A percentile compares a stretch with the other conserved stretches of the same genome.
Evolutionary conservation across 257 asterid species (phyloP).

Genomic region (Scutellaria galericulata): DNA sequence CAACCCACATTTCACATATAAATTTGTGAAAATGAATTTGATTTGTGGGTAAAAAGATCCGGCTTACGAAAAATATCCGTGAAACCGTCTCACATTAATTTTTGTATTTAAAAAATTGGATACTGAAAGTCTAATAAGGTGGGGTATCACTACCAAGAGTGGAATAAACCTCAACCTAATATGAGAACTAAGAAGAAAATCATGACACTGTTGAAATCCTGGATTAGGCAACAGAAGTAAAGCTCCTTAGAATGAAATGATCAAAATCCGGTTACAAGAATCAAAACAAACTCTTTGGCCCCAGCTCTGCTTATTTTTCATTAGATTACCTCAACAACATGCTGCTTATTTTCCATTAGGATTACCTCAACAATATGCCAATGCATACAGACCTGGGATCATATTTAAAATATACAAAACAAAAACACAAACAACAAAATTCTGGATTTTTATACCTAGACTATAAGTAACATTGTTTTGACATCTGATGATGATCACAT

Average conservation of each 20-base stretch:
- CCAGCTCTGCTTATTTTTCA: background rate
- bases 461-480: background rate
- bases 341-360: conserved; percentile 2
- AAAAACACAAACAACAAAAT: background rate
- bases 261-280: conserved; percentile 4
- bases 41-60: too few relatives aligned
- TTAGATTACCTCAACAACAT: background rate
- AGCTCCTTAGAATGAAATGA: too few relatives aligned
- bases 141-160: too few relatives aligned
- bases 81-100: too few relatives aligned
- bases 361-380: background rate
- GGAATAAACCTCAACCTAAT: background rate
- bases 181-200: background rate
- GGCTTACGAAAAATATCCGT: too few relatives aligned
- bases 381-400: background rate
- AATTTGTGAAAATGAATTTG: too few relatives aligned
- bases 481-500: conserved; percentile 9
- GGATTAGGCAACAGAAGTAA: too few relatives aligned
- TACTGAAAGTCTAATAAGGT: too few relatives aligned
- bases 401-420: background rate
- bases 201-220: background rate
- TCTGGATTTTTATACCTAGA: conserved; percentile 1
- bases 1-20: too few relatives aligned
- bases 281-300: background rate
- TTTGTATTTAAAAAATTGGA: too few relatives aligned